Evolutionary conservation across 202 grass and related monocot genomes (phyloP).

Genomic region (Zizania palustris): DNA sequence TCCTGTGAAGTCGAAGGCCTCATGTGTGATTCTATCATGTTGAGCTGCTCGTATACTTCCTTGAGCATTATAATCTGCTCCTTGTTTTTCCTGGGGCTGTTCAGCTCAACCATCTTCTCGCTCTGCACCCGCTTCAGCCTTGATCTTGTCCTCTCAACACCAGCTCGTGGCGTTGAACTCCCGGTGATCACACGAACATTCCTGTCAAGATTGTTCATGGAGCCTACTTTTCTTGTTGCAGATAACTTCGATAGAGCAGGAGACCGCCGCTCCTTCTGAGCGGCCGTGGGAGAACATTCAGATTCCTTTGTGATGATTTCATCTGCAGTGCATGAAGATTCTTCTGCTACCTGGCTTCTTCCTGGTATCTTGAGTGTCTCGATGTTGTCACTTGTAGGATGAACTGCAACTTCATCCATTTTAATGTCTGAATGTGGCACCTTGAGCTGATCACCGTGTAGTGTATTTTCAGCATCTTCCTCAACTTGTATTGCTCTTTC

Average conservation of each 20-base stretch:
- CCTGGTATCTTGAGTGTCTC: conserved; percentile 61
- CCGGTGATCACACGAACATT: conserved; percentile 33
- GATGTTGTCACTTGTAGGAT: conserved; percentile 31
- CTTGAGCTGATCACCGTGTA: conserved; percentile 33
- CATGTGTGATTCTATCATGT: conserved; percentile 68
- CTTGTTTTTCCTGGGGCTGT: conserved; percentile 39
- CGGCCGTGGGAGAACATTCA: conserved; percentile 28
- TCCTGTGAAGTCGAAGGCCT: conserved; percentile 47
- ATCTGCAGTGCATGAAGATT: conserved; percentile 21
- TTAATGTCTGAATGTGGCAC: conserved; percentile 29
- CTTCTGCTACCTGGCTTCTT: conserved; percentile 25
- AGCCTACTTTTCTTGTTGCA: conserved; percentile 45
- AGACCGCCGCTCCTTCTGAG: conserved; percentile 32
- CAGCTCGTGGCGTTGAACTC: conserved; percentile 14
- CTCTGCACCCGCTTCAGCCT: conserved; percentile 43
- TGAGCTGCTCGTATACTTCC: conserved; percentile 76
- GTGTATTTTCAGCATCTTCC: conserved; percentile 3
- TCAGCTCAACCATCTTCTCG: conserved; percentile 58
- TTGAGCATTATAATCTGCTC: conserved; percentile 78
- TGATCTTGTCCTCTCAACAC: conserved; percentile 60
- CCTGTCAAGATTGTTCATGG: conserved; percentile 49
- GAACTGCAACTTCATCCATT: conserved; percentile 32
- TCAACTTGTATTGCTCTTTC: conserved; percentile 7
- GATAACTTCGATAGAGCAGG: conserved; percentile 39
- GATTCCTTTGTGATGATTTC: conserved; percentile 40